These are phyloP conservation scores for Chytriomyces sp. DNA, from an alignment of 192 early-diverging fungal species.

Conservation along the genomic window DNA sequence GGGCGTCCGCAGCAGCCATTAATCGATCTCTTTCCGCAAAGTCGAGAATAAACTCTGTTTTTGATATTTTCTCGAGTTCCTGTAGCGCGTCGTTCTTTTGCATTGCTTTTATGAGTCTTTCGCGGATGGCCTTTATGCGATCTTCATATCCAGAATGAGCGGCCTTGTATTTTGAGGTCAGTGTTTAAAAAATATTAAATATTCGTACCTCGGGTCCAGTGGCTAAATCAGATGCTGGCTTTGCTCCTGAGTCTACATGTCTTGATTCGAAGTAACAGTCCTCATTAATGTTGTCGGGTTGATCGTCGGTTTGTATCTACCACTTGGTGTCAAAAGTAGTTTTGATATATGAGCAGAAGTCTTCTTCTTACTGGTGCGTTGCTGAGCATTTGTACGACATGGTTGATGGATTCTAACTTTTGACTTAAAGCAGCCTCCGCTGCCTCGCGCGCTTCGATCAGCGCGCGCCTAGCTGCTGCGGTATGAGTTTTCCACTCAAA, in stretches of 20 bases:
- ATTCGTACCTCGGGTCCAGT: conserved; percentile 8
- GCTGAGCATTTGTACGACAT: not conserved
- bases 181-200: not conserved
- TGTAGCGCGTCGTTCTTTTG: conserved; percentile 50
- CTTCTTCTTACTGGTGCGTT: not conserved
- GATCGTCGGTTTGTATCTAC: no score
- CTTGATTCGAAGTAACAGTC: conserved; percentile 2
- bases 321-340: no score
- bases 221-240: not conserved
- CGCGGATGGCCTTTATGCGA: conserved; percentile 37
- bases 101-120: conserved; percentile 45
- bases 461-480: conserved; percentile 41
- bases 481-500: conserved; percentile 54
- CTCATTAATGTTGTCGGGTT: not conserved
- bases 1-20: conserved; percentile 34
- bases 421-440: conserved; percentile 28
- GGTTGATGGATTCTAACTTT: conserved; percentile 16
- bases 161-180: not conserved
- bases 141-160: conserved; percentile 13
- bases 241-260: conserved; percentile 25
- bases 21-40: conserved; percentile 54
- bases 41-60: conserved; percentile 57
- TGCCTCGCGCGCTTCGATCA: conserved; percentile 39
- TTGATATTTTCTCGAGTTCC: conserved; percentile 43
- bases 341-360: no score